Conservation (phyloP, 2,329 filamentous ascomycete species). For the Elsinoe perseae region DNA sequence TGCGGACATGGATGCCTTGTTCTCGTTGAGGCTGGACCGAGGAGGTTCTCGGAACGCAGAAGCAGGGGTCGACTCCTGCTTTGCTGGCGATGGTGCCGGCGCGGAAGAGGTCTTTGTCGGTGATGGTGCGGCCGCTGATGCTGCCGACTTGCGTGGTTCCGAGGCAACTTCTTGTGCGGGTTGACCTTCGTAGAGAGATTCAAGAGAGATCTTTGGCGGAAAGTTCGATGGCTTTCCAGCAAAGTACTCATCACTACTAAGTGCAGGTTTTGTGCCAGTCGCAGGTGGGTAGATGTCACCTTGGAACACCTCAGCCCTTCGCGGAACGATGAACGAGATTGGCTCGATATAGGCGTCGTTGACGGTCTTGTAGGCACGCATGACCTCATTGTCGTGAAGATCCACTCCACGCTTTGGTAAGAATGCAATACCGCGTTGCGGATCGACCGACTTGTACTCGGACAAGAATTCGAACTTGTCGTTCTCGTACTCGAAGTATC, state of each 20-base stretch:
- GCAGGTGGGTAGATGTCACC: constrained; percentile 93
- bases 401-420: constrained; percentile 92
- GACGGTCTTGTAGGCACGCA: constrained; percentile 94
- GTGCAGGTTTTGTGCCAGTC: constrained; percentile 67
- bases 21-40: constrained; percentile 65
- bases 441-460: constrained; percentile 94
- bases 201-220: constrained; percentile 87
- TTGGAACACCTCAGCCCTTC: constrained; percentile 89
- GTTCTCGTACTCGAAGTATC: constrained; percentile 97
- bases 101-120: constrained; percentile 38
- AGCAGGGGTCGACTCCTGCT: constrained; percentile 44
- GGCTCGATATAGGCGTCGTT: constrained; percentile 92
- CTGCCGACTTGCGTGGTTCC: constrained; percentile 39
- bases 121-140: constrained; percentile 29
- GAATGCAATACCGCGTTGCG: constrained; percentile 90
- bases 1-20: constrained; percentile 76
- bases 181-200: constrained; percentile 80
- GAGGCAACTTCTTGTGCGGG: constrained; percentile 68
- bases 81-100: constrained; percentile 37
- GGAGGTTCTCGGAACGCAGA: constrained; percentile 44
- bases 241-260: constrained; percentile 77
- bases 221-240: constrained; percentile 67
- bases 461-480: constrained; percentile 97
- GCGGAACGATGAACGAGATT: constrained; percentile 92
- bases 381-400: constrained; percentile 91